A percentile compares a stretch with the other conserved stretches of the same genome.
Conservation (phyloP, 305 asterid species). For the Fraxinus velutina region DNA sequence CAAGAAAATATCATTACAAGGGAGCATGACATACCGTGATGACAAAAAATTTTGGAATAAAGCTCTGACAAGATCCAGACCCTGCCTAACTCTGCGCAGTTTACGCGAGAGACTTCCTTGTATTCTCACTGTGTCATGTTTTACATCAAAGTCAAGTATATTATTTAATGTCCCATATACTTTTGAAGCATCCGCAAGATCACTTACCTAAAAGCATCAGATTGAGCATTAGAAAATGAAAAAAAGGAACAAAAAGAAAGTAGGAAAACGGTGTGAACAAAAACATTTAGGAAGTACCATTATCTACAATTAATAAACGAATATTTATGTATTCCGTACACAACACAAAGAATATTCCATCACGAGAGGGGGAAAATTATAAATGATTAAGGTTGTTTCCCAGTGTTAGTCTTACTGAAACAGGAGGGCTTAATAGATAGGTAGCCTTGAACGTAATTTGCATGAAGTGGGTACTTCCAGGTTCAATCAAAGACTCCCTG, state of each 20-base stretch:
- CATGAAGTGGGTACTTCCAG: not conserved
- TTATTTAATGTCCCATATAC: slow-evolving; percentile 47
- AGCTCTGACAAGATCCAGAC: slow-evolving; percentile 88
- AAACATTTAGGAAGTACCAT: not conserved
- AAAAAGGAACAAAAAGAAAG: not conserved
- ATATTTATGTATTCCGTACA: not conserved
- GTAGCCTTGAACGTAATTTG: not conserved
- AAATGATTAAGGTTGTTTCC: not conserved
- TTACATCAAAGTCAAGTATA: slow-evolving; percentile 60
- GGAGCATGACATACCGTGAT: slow-evolving; percentile 52
- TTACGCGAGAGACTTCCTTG: slow-evolving; percentile 87
- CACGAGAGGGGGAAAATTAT: not conserved
- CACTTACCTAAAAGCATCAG: slow-evolving; percentile 49
- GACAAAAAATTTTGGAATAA: slow-evolving; percentile 79
- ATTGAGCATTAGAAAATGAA: not conserved
- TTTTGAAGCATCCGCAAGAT: slow-evolving; percentile 64
- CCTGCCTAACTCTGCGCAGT: slow-evolving; percentile 94
- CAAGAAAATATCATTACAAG: not conserved
- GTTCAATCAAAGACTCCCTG: not conserved
- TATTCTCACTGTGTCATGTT: slow-evolving; percentile 60
- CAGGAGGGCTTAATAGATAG: not conserved
- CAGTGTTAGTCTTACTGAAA: not conserved
- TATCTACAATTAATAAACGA: not conserved
- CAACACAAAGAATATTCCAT: not conserved
- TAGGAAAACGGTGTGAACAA: not conserved